Percentiles rank a stretch among this genome's conserved stretches.
phyloP scores from a whole-genome alignment of 805 yeast species.

The Suhomyces faveliae region DNA sequence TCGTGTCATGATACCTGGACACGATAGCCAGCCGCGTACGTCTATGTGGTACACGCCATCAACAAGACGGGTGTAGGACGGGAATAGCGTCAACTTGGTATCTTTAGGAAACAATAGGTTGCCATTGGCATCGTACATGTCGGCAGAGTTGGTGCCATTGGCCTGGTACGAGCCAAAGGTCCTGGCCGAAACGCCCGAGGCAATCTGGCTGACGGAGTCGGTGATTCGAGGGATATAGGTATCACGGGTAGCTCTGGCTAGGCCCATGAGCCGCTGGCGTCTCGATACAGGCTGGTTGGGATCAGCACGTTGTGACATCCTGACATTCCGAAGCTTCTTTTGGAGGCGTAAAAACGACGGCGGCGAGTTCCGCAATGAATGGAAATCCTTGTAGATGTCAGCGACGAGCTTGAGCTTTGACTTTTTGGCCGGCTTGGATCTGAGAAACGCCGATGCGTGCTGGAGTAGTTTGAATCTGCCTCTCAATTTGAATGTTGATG shows the following conservation, averaged over 20 bases:
- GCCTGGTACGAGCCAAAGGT: constrained; percentile 16
- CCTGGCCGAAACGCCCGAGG: constrained; percentile 43
- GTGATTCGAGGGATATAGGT: constrained; percentile 54
- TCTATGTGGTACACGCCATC: constrained; percentile 42
- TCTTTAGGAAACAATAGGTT: constrained; percentile 48
- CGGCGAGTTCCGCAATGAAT: constrained; percentile 18
- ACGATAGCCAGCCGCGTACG: constrained; percentile 69
- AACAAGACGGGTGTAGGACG: constrained; percentile 34
- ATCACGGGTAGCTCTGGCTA: constrained; percentile 56
- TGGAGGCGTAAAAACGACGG: background rate
- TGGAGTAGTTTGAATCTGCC: constrained; percentile 10
- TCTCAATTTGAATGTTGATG: background rate
- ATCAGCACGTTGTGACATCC: constrained; percentile 9
- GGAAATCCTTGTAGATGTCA: constrained; percentile 34
- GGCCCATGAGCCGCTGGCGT: constrained; percentile 48
- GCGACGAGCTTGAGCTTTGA: constrained; percentile 26
- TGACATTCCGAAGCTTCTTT: constrained; percentile 16
- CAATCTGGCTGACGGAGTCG: constrained; percentile 47
- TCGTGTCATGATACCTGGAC: constrained; percentile 69
- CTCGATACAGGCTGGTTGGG: constrained; percentile 22
- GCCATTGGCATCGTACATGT: constrained; percentile 29
- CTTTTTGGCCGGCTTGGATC: constrained; percentile 9
- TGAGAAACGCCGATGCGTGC: constrained; percentile 19
- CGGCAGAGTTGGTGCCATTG: constrained; percentile 11
- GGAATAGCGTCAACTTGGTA: constrained; percentile 54